Percentiles rank a stretch among this genome's conserved stretches.
phyloP scores from a whole-genome alignment of 352 stramenopile genomes.

The Globisporangium mamillatum region DNA sequence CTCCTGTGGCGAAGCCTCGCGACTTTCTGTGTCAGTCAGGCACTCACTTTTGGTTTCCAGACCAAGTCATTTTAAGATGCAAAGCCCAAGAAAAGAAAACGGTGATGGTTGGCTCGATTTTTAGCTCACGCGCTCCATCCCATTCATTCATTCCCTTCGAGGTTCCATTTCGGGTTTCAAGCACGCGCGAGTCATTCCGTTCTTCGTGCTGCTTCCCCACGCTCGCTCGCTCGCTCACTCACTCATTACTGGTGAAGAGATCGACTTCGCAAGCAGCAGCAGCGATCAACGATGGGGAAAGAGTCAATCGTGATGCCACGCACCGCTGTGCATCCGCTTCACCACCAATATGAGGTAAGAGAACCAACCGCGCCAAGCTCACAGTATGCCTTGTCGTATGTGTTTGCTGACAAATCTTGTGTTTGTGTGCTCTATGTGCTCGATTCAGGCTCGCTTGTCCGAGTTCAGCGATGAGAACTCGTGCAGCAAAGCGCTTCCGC shows the following conservation, averaged over 20 bases:
- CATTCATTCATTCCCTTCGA: constrained; percentile 3
- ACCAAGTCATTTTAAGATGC: not conserved
- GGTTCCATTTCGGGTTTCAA: not conserved
- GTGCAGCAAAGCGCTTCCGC: constrained; percentile 31
- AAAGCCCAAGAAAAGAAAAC: not conserved
- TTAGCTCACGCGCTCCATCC: constrained; percentile 3
- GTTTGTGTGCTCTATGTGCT: not conserved
- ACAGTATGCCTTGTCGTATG: not conserved
- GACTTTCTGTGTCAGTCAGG: not conserved
- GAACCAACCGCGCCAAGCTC: not conserved
- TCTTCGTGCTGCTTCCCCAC: not conserved
- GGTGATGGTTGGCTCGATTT: constrained; percentile 6
- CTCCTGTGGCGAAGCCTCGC: not conserved
- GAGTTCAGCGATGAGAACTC: constrained; percentile 33
- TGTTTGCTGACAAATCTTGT: constrained; percentile 8
- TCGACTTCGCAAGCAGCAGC: not conserved
- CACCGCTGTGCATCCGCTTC: constrained; percentile 21
- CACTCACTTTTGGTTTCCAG: not conserved
- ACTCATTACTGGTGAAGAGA: constrained; percentile 8
- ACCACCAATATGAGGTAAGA: constrained; percentile 49
- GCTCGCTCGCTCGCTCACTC: not conserved
- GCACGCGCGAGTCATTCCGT: not conserved
- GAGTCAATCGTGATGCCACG: constrained; percentile 13
- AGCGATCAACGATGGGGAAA: constrained; percentile 6
- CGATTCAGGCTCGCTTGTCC: constrained; percentile 27